A percentile compares a stretch with the other conserved stretches of the same genome.
These are phyloP conservation scores for Coprinopsis strossmayeri DNA, from an alignment of 768 basidiomycete species.

Conservation along the genomic window DNA sequence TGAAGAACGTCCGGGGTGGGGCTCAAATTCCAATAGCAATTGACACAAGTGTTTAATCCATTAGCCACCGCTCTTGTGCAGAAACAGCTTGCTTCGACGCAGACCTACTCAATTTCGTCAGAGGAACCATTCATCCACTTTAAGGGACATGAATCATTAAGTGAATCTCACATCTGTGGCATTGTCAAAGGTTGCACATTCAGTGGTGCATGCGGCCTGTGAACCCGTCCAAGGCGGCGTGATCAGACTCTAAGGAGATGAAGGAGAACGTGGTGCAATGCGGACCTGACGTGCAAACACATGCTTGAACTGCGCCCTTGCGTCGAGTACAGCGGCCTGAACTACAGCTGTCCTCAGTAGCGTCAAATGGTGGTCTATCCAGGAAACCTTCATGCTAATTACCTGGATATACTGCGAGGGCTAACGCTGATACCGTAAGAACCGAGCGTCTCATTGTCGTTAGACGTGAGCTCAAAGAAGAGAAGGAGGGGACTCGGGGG, in stretches of 20 bases:
- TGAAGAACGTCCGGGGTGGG: slow-evolving; percentile 11
- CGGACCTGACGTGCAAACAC: neutral
- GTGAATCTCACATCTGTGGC: slow-evolving; percentile 1
- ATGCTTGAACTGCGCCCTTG: neutral
- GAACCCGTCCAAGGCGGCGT: neutral
- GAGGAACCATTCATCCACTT: neutral
- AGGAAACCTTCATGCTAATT: neutral
- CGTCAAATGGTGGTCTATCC: neutral
- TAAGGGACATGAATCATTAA: neutral
- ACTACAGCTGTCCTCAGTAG: neutral
- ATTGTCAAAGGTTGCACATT: slow-evolving; percentile 7
- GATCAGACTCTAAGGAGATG: neutral
- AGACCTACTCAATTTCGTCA: slow-evolving; percentile 15
- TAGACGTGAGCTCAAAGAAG: neutral
- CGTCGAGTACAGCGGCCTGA: neutral
- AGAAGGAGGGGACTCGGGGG: neutral
- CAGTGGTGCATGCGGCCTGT: slow-evolving; percentile 3
- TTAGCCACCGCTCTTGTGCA: slow-evolving; percentile 19
- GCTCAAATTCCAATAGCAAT: slow-evolving; percentile 19
- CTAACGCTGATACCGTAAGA: neutral
- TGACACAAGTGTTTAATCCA: slow-evolving; percentile 23
- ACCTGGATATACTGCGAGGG: neutral
- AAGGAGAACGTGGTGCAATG: neutral
- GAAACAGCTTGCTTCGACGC: slow-evolving; percentile 18
- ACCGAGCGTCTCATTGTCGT: neutral